These are phyloP conservation scores for Smallanthus sonchifolius DNA, from an alignment of 129 eudicot species.

Conservation along the genomic window DNA sequence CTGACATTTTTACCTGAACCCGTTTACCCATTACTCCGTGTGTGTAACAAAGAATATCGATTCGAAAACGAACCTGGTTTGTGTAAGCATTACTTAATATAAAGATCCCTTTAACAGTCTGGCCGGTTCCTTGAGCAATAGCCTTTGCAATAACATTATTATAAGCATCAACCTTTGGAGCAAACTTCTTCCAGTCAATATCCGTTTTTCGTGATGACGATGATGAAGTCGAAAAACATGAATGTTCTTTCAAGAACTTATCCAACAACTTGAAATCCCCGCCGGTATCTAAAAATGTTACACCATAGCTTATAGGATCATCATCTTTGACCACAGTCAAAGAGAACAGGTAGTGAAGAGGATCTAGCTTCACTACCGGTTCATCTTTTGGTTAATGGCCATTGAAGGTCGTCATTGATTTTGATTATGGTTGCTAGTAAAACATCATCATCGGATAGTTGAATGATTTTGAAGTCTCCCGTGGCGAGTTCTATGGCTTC, in stretches of 20 bases:
- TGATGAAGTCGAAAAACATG: slow-evolving; percentile 39
- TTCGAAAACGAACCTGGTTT: slow-evolving; percentile 53
- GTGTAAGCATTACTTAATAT: slow-evolving; percentile 77
- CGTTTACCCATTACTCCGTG: not conserved
- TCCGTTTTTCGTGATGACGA: slow-evolving; percentile 31
- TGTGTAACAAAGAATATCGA: not conserved
- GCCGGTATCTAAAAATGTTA: slow-evolving; percentile 43
- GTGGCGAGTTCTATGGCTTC: slow-evolving; percentile 67
- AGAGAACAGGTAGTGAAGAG: slow-evolving; percentile 67
- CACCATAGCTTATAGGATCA: slow-evolving; percentile 71
- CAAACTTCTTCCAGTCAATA: slow-evolving; percentile 83
- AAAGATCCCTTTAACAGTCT: slow-evolving; percentile 86
- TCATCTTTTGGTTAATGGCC: slow-evolving; percentile 98
- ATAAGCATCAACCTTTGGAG: slow-evolving; percentile 73
- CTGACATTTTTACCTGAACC: not conserved
- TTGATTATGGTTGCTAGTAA: slow-evolving; percentile 62
- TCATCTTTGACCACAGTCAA: slow-evolving; percentile 51
- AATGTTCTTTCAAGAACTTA: slow-evolving; percentile 51
- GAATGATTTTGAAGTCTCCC: slow-evolving; percentile 49
- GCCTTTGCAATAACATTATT: slow-evolving; percentile 83
- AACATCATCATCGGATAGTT: slow-evolving; percentile 45
- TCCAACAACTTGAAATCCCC: slow-evolving; percentile 49
- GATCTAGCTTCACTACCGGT: slow-evolving; percentile 83
- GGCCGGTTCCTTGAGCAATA: slow-evolving; percentile 92
- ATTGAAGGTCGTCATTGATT: slow-evolving; percentile 73